Percentiles rank a stretch among this genome's conserved stretches.
Conservation (phyloP, 495 filamentous ascomycete species). For the Neurospora sp. region DNA sequence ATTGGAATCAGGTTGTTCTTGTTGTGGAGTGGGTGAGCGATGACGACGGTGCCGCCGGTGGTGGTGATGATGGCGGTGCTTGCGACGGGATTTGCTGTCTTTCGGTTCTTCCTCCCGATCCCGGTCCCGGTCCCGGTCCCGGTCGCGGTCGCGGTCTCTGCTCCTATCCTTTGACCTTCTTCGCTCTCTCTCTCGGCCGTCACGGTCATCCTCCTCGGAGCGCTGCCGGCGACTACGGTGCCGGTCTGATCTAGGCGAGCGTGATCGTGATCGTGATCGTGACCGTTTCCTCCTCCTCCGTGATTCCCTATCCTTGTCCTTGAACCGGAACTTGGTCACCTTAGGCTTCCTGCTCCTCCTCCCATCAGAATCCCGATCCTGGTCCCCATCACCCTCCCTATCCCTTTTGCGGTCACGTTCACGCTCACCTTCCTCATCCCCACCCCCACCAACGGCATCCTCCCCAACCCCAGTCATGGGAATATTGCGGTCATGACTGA, state of each 20-base stretch:
- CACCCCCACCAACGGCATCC: background rate
- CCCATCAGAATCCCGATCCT: background rate
- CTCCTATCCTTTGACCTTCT: background rate
- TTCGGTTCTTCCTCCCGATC: background rate
- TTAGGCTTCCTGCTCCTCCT: slow-evolving; percentile 6
- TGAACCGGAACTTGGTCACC: slow-evolving; percentile 51
- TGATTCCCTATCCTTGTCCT: slow-evolving; percentile 20
- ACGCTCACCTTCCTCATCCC: slow-evolving; percentile 8
- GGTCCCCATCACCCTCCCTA: background rate
- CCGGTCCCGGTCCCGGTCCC: background rate
- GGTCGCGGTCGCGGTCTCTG: background rate
- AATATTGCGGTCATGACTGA: background rate
- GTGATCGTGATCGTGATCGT: background rate
- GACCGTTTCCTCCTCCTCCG: slow-evolving; percentile 6
- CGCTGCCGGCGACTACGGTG: slow-evolving; percentile 13
- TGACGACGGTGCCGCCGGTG: slow-evolving; percentile 11
- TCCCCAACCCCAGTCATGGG: background rate
- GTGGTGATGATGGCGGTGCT: slow-evolving; percentile 15
- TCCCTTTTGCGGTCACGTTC: background rate
- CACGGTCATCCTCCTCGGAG: slow-evolving; percentile 25
- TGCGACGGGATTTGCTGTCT: slow-evolving; percentile 1
- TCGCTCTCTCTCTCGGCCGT: background rate
- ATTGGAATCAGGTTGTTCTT: slow-evolving; percentile 15
- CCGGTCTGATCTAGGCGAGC: background rate
- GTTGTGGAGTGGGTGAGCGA: slow-evolving; percentile 20